Base-by-base conservation (phyloP, 345 rosid species). In the Acer saccharum region DNA sequence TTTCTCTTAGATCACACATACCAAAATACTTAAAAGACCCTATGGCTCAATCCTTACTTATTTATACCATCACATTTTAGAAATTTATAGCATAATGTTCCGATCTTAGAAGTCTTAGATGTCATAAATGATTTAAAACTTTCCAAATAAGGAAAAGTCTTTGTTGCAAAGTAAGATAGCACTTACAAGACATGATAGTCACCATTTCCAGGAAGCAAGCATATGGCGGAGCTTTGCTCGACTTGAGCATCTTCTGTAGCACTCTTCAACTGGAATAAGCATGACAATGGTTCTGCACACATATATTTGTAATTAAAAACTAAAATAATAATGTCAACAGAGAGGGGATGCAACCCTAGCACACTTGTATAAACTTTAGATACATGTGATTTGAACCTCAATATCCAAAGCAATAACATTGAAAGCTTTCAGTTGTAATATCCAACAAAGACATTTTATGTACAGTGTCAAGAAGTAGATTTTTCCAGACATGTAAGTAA, bases 101-200 rank as follows among this genome's bases (percentile, higher is more conserved):
- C 27, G 14, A 52, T 52, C 48, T 60, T 76, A 68, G 39, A 4
- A 27, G 39, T 64, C 23, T 29, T 69, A 48, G n/a, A 35, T 62
- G 50, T 71, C 12, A 35, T 48, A 63, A 62, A 55, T 14, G 4
- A 62, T 48, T 46, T 39, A 29, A 32, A 71, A 50, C 55, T 63
- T 5, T 20, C 63, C 21, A n/a, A n/a, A 4, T 29, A 70, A n/a
- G 71, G 55, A 20, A n/a, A 23, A 27, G 43, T 73, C 66, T 46
- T 75, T 76, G 43, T 69, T 55, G 68, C 58, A 69, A 67, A 43
- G 20, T 25, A 71, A 73, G 60, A 60, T 71, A 77, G 74, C 63
- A 69, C 97, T 91, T 86, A 95, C 98, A 93, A 95, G 76, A 90
- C 90, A 84, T 96, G 97, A 84, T 88, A 90, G 61, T 93, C 97